Conservation (phyloP, 306 rosid genomes). For the Citrullus amarus region DNA sequence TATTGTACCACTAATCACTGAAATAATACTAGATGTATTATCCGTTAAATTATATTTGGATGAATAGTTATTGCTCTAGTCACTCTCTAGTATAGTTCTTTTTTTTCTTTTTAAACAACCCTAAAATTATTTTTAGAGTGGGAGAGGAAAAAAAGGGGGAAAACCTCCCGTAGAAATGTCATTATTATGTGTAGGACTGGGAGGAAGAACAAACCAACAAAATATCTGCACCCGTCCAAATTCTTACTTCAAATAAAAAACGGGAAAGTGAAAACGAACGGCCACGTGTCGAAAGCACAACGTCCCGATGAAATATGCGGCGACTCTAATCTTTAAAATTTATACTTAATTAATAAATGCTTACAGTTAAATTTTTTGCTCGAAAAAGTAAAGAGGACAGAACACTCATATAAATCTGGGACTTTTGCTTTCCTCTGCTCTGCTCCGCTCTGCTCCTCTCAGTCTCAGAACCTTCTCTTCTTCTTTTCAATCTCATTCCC, state of each 20-base stretch:
- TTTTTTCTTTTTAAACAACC: no score
- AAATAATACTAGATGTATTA: no score
- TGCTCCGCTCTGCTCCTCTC: background rate
- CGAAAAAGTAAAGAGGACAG: background rate
- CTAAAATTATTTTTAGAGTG: no score
- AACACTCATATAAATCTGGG: constrained; percentile 20
- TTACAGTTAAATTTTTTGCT: no score
- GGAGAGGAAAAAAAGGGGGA: background rate
- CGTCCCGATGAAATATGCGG: background rate
- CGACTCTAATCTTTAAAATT: background rate
- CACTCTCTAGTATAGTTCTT: no score
- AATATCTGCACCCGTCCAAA: background rate
- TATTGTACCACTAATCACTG: no score
- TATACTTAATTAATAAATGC: background rate
- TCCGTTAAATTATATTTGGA: no score
- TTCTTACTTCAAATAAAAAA: background rate
- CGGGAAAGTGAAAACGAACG: background rate
- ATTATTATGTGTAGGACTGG: background rate
- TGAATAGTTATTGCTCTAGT: no score
- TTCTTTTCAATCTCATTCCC: background rate
- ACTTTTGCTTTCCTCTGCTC: constrained; percentile 4
- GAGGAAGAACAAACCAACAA: background rate
- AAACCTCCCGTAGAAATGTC: background rate
- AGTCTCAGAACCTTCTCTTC: background rate
- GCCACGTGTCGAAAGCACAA: background rate